A percentile compares a stretch with the other conserved stretches of the same genome.
These are phyloP conservation scores for Lepidium didymum DNA, from an alignment of 345 rosid genomes.

Conservation along the genomic window DNA sequence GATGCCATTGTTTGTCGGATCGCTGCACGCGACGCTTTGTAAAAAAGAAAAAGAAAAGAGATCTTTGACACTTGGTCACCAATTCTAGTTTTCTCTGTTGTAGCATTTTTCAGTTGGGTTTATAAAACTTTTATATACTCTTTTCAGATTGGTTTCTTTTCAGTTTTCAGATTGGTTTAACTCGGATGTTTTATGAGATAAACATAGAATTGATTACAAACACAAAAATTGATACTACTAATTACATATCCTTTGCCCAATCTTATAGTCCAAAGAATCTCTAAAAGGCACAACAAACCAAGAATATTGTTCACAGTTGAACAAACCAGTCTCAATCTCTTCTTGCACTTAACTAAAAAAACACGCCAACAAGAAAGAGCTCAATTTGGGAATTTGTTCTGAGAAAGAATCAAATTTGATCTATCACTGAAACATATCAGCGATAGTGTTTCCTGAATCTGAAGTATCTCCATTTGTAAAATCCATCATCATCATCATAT, in stretches of 20 bases:
- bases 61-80: not conserved
- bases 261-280: not conserved
- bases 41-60: conserved; percentile 30
- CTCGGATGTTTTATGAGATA: not conserved
- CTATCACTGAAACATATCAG: conserved; percentile 25
- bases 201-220: not conserved
- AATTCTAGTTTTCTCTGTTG: not conserved
- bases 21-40: conserved; percentile 76
- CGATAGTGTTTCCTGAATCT: conserved; percentile 40
- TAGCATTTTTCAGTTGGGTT: not conserved
- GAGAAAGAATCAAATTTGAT: not conserved
- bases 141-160: not conserved
- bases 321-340: not conserved
- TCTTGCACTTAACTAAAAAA: conserved; percentile 20
- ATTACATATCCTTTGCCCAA: not conserved
- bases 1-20: conserved; percentile 86
- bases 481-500: conserved; percentile 58
- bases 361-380: conserved; percentile 20
- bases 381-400: not conserved
- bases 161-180: not conserved
- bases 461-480: conserved; percentile 46
- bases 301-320: not conserved
- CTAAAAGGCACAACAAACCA: not conserved
- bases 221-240: not conserved
- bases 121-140: not conserved